Conservation (phyloP, 257 asterid genomes). For the Petrea volubilis region DNA sequence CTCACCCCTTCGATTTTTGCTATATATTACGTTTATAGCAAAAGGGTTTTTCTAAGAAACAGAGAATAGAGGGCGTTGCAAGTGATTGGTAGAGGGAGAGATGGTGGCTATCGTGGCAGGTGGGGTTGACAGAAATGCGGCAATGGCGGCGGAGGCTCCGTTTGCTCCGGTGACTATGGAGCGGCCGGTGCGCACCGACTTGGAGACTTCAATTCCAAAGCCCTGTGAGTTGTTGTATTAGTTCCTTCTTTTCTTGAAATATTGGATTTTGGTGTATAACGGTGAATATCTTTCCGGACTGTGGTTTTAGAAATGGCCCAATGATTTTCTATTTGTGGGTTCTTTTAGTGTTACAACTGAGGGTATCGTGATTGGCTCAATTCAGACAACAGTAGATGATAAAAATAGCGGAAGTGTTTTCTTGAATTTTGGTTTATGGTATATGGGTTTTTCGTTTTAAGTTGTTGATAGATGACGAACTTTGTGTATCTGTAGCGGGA, state of each 20-base stretch:
- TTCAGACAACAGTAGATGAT: neutral
- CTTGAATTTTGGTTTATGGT: neutral
- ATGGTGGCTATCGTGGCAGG: conserved; percentile 30
- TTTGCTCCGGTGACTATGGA: conserved; percentile 75
- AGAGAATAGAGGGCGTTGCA: neutral
- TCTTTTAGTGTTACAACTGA: too few relatives aligned
- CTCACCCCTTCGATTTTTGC: neutral
- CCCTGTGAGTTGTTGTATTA: conserved; percentile 56
- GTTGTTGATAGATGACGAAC: too few relatives aligned
- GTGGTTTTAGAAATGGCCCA: neutral
- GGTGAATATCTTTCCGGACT: neutral
- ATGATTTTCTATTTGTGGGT: neutral
- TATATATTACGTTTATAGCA: neutral
- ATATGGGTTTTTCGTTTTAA: too few relatives aligned
- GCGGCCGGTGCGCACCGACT: conserved; percentile 60
- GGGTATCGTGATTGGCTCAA: too few relatives aligned
- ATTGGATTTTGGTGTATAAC: neutral
- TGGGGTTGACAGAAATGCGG: conserved; percentile 45
- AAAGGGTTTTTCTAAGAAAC: neutral
- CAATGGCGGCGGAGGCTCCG: conserved; percentile 66
- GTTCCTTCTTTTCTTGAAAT: neutral
- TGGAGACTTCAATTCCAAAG: conserved; percentile 72
- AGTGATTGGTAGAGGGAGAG: neutral
- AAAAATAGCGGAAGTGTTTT: neutral
- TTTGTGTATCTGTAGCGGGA: neutral